Evolutionary conservation across 352 stramenopile species (phyloP), one percentile per base, ranked within the genome.

Genomic region (Thalassiosira livingstoniorum): DNA sequence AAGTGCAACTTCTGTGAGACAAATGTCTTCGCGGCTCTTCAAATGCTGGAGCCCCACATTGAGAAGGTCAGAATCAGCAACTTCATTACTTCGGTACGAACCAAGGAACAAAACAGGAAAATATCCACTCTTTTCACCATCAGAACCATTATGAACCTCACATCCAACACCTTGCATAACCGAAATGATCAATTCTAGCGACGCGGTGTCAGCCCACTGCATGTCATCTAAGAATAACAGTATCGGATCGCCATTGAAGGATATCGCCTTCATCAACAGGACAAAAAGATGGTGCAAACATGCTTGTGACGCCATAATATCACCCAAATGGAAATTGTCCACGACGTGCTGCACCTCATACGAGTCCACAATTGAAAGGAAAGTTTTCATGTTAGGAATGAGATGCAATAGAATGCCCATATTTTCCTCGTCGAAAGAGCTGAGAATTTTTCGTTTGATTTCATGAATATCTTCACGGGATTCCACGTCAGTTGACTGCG

Each of bases 211-310:
- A 18, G 66, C 66, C 65, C 65, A 83, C 3, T 83, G 75, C 5
- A 83, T 47, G 57, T 83, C 75, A 51, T 83, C 75, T n/a, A 83
- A 21, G 15, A 73, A 64, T 25, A 83, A 39, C 29, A 83, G 10
- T 31, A 69, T 11, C n/a, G 64, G 65, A 2, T 39, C 32, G 4
- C 32, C 42, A 4, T 47, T 67, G n/a, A n/a, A n/a, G 11, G 75
- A 83, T 25, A 83, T 64, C 35, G 42, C 65, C 58, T 77, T 83
- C 32, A 77, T 45, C 23, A 83, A 35, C 37, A 72, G 34, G 5
- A 32, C 29, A 43, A 83, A 78, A 21, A 83, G n/a, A 58, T 65
- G 67, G 7, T 78, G 55, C 42, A 83, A 18, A 18, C 75, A 43
- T 37, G 2, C 57, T 27, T 68, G 60, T 21, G 66, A 78, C 27